Percentiles rank a stretch among this genome's conserved stretches.
Conservation (phyloP, 2,329 filamentous ascomycete species). For the Metarhizium anisopliae region DNA sequence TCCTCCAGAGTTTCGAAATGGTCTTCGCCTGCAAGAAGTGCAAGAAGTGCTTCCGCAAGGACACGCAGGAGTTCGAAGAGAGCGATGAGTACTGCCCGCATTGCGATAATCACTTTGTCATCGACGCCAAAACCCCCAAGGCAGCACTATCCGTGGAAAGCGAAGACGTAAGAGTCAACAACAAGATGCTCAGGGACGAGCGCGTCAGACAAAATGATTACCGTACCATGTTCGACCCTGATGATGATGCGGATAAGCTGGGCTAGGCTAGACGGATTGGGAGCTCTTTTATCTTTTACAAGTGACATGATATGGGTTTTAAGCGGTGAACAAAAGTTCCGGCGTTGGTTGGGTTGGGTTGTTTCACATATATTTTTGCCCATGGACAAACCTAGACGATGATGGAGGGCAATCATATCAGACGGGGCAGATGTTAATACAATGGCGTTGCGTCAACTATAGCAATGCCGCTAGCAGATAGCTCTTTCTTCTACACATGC, state of each 20-base stretch:
- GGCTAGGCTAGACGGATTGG: slow-evolving; percentile 42
- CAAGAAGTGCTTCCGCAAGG: slow-evolving; percentile 95
- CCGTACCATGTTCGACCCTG: slow-evolving; percentile 66
- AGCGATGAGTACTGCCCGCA: slow-evolving; percentile 98
- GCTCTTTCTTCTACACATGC: background rate
- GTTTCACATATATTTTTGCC: slow-evolving; percentile 13
- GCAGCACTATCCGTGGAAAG: slow-evolving; percentile 80
- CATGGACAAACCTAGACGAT: background rate
- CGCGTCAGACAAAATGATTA: slow-evolving; percentile 52
- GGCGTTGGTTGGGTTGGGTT: slow-evolving; percentile 21
- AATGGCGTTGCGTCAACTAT: slow-evolving; percentile 20
- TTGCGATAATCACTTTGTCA: slow-evolving; percentile 96
- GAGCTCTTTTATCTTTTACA: background rate
- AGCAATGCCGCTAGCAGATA: slow-evolving; percentile 8
- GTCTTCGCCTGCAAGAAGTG: slow-evolving; percentile 97
- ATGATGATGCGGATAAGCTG: slow-evolving; percentile 64
- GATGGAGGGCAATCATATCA: background rate
- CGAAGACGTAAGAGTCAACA: slow-evolving; percentile 79
- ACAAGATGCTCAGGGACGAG: slow-evolving; percentile 89
- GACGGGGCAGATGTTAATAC: slow-evolving; percentile 22
- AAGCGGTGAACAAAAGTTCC: slow-evolving; percentile 8
- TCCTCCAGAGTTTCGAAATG: slow-evolving; percentile 79
- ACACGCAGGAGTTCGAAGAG: slow-evolving; percentile 86
- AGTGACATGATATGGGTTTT: background rate
- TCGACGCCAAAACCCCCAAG: slow-evolving; percentile 81